These are phyloP conservation scores for Discostella stelligera DNA, from an alignment of 352 stramenopile genomes.

Conservation along the genomic window DNA sequence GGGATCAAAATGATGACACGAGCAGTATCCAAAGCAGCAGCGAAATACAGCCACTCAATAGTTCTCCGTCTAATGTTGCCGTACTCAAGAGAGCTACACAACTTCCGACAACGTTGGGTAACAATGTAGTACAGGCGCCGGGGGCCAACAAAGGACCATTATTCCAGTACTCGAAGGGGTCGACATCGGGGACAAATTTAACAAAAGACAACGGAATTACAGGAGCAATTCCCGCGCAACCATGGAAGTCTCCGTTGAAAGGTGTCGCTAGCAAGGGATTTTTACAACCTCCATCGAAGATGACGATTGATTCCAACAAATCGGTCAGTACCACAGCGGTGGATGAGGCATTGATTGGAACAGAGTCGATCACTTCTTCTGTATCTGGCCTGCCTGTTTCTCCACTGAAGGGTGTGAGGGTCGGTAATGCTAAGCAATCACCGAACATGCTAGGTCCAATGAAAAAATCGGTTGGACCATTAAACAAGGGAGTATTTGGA, in stretches of 20 bases:
- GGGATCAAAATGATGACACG: not conserved
- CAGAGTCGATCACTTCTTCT: not conserved
- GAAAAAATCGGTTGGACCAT: not conserved
- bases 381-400: not conserved
- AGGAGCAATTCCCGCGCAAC: not conserved
- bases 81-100: not conserved
- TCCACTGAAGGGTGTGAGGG: not conserved
- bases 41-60: not conserved
- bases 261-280: not conserved
- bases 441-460: not conserved
- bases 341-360: not conserved
- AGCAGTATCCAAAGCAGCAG: too few species aligned
- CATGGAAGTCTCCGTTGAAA: not conserved
- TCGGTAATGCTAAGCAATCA: not conserved
- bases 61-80: not conserved
- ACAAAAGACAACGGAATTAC: not conserved
- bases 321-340: not conserved
- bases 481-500: not conserved
- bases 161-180: not conserved
- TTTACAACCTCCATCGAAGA: not conserved
- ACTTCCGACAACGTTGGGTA: not conserved
- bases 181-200: not conserved
- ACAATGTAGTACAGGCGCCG: too few species aligned
- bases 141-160: not conserved
- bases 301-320: not conserved